Evolutionary conservation across 345 rosid genomes (phyloP).

Genomic region (Rhodomyrtus tomentosa): DNA sequence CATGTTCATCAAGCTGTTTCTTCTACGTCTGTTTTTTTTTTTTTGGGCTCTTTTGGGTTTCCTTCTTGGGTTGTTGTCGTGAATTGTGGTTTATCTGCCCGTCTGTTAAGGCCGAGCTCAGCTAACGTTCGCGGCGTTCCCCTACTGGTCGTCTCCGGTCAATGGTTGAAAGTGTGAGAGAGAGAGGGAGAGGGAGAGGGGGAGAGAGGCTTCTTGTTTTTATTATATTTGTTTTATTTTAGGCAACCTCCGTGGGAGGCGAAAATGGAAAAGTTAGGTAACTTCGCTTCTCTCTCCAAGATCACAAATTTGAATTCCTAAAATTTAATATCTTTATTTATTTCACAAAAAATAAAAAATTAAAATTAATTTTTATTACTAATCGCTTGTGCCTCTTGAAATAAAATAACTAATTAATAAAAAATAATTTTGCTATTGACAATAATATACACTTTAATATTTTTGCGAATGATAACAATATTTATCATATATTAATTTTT

Average conservation of each 20-base stretch:
- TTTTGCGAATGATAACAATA: no score
- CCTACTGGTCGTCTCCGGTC: background rate
- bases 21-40: background rate
- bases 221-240: background rate
- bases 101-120: background rate
- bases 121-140: background rate
- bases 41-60: no score
- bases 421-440: no score
- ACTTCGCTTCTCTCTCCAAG: background rate
- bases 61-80: background rate
- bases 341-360: no score
- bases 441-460: no score
- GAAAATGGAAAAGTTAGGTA: background rate
- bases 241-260: background rate
- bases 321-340: background rate
- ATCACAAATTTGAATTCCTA: background rate
- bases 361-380: no score
- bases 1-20: background rate
- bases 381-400: no score
- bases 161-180: background rate
- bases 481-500: no score
- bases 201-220: background rate
- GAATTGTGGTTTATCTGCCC: background rate
- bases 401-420: no score
- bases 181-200: background rate